A percentile compares a stretch with the other conserved stretches of the same genome.
These are phyloP conservation scores for Rhizophagus sp. DNA, from an alignment of 192 early-diverging fungal genomes.

Conservation along the genomic window DNA sequence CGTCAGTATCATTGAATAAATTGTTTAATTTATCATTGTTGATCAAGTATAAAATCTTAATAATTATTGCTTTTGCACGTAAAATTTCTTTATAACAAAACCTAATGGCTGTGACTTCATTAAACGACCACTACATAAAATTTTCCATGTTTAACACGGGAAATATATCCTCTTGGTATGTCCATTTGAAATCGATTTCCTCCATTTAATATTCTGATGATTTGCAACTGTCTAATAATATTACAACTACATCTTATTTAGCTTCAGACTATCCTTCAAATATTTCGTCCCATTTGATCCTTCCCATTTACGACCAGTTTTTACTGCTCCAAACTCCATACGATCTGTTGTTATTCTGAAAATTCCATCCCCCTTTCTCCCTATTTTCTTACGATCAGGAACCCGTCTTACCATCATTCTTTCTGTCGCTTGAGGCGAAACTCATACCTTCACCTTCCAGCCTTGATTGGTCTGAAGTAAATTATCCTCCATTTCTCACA, in stretches of 20 bases:
- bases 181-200: conserved; percentile 5
- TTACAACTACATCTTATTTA: neutral
- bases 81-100: conserved; percentile 2
- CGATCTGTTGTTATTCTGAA: conserved; percentile 6
- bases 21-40: neutral
- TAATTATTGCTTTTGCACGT: neutral
- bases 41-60: neutral
- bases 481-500: too few species aligned
- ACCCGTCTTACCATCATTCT: neutral
- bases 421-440: conserved; percentile 1
- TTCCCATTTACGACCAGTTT: conserved; percentile 9
- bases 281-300: conserved; percentile 3
- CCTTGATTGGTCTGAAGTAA: too few species aligned
- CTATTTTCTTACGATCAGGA: conserved; percentile 19
- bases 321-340: conserved; percentile 13
- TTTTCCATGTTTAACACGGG: conserved; percentile 12
- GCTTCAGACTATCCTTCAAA: conserved; percentile 12
- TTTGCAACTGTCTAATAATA: conserved; percentile 12
- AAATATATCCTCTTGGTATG: conserved; percentile 12
- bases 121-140: conserved; percentile 19
- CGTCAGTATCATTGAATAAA: too few species aligned
- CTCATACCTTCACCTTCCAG: neutral
- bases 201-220: conserved; percentile 21
- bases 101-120: conserved; percentile 2
- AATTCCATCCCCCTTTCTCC: neutral